Evolutionary conservation across 768 basidiomycete genomes (phyloP).

Genomic region (Leccinum subgranulosum): DNA sequence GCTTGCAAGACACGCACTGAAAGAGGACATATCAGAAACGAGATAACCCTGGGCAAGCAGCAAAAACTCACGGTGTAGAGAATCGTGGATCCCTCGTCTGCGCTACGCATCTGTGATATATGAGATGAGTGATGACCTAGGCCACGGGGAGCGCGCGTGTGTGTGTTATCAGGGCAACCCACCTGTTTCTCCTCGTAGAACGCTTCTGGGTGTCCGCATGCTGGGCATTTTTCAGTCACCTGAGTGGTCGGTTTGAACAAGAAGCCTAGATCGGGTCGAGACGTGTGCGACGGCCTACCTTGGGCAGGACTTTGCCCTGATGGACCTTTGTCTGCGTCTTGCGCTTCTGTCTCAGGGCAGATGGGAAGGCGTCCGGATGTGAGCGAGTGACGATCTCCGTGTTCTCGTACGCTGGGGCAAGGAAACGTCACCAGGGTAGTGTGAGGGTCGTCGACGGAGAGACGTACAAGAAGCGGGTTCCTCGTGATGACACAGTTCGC

Average conservation of each 20-base stretch:
- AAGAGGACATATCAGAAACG: conserved; percentile 6
- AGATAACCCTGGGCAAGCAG: neutral
- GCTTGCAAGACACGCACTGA: conserved; percentile 73
- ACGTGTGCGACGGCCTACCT: conserved; percentile 48
- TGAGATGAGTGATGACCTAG: neutral
- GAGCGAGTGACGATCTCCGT: conserved; percentile 87
- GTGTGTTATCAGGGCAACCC: conserved; percentile 13
- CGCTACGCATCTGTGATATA: conserved; percentile 65
- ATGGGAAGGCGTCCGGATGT: conserved; percentile 93
- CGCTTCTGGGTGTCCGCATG: conserved; percentile 80
- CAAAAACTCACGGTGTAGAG: conserved; percentile 80
- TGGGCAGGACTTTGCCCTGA: conserved; percentile 63
- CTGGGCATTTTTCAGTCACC: conserved; percentile 89
- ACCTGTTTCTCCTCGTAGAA: conserved; percentile 90
- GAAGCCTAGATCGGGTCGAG: neutral
- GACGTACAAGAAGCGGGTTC: conserved; percentile 88
- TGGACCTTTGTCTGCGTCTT: conserved; percentile 86
- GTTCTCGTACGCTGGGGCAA: conserved; percentile 78
- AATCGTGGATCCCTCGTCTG: conserved; percentile 92
- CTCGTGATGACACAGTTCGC: conserved; percentile 84
- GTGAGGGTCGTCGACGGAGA: neutral
- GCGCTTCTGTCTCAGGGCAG: conserved; percentile 77
- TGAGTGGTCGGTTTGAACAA: conserved; percentile 27
- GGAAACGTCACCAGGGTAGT: neutral
- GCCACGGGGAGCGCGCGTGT: neutral